phyloP scores from a whole-genome alignment of 257 asterid species.

The Datura wrightii region DNA sequence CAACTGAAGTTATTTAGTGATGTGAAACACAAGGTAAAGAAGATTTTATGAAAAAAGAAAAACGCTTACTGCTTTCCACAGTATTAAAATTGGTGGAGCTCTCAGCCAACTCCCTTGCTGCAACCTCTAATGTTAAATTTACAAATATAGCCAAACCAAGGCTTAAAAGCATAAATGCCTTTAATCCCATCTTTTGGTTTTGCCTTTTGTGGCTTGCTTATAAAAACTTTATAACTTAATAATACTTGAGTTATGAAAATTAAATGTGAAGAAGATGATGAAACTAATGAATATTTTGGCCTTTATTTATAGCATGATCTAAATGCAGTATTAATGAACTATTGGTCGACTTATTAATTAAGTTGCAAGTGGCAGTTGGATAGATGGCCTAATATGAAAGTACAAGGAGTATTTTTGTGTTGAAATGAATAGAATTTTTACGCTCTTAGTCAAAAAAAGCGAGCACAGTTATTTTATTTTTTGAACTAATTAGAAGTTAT shows the following conservation, averaged over 20 bases:
- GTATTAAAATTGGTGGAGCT: neutral
- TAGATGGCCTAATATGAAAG: neutral
- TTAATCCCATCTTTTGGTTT: slow-evolving; percentile 31
- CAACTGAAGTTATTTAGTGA: too few species aligned
- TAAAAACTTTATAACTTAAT: neutral
- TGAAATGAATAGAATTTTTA: neutral
- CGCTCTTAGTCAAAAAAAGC: too few species aligned
- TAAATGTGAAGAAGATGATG: neutral
- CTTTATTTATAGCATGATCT: neutral
- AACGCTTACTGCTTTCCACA: slow-evolving; percentile 24
- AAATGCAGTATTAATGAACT: neutral
- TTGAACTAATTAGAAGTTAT: too few species aligned
- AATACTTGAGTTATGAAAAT: neutral
- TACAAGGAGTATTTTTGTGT: neutral
- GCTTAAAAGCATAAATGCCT: slow-evolving; percentile 22
- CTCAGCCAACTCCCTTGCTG: slow-evolving; percentile 36
- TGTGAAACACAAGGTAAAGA: too few species aligned
- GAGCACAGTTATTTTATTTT: too few species aligned
- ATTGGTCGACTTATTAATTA: neutral
- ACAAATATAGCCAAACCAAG: slow-evolving; percentile 27
- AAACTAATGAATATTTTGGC: neutral
- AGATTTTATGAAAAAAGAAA: neutral
- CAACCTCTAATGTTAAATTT: slow-evolving; percentile 27
- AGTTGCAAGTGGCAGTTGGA: neutral
- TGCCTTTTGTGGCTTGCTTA: neutral